Conservation (phyloP, 1,139 yeast genomes). For the Williopsis jadinii region DNA sequence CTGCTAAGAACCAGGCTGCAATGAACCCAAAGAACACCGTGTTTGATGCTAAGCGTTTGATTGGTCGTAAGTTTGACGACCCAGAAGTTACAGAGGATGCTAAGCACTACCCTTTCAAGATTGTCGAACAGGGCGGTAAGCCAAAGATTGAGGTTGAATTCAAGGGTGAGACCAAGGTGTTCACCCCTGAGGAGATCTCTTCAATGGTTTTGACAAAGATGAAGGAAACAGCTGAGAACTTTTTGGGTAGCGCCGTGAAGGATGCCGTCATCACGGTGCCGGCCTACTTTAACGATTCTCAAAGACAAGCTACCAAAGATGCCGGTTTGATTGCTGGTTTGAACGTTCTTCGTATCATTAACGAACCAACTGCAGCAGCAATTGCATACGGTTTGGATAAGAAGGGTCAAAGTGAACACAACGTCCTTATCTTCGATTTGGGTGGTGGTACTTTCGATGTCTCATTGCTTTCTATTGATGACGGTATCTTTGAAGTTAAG, state of each 20-base stretch:
- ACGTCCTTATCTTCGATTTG: slow-evolving; percentile 85
- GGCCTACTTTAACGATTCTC: slow-evolving; percentile 97
- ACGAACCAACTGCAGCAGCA: slow-evolving; percentile 98
- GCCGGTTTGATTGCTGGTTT: slow-evolving; percentile 97
- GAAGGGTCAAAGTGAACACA: slow-evolving; percentile 73
- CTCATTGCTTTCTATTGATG: slow-evolving; percentile 84
- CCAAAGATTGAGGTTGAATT: slow-evolving; percentile 56
- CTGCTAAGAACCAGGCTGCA: slow-evolving; percentile 69
- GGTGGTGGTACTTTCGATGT: slow-evolving; percentile 99
- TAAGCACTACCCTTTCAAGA: slow-evolving; percentile 60
- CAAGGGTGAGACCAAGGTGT: slow-evolving; percentile 58
- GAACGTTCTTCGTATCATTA: slow-evolving; percentile 88
- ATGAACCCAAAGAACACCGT: slow-evolving; percentile 62
- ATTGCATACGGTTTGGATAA: slow-evolving; percentile 95
- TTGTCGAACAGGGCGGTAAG: slow-evolving; percentile 49
- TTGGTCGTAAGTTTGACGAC: slow-evolving; percentile 57
- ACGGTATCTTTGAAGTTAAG: slow-evolving; percentile 94
- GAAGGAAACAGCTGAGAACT: slow-evolving; percentile 63
- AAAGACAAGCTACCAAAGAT: slow-evolving; percentile 97
- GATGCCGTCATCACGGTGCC: slow-evolving; percentile 86
- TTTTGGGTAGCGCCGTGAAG: slow-evolving; percentile 53
- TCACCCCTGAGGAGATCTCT: slow-evolving; percentile 62
- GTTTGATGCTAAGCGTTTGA: slow-evolving; percentile 62
- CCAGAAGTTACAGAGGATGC: slow-evolving; percentile 50
- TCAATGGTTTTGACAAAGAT: slow-evolving; percentile 60